Percentiles rank a stretch among this genome's conserved stretches.
phyloP scores from a whole-genome alignment of 176 grass and related monocot species.

The Thalia dealbata region DNA sequence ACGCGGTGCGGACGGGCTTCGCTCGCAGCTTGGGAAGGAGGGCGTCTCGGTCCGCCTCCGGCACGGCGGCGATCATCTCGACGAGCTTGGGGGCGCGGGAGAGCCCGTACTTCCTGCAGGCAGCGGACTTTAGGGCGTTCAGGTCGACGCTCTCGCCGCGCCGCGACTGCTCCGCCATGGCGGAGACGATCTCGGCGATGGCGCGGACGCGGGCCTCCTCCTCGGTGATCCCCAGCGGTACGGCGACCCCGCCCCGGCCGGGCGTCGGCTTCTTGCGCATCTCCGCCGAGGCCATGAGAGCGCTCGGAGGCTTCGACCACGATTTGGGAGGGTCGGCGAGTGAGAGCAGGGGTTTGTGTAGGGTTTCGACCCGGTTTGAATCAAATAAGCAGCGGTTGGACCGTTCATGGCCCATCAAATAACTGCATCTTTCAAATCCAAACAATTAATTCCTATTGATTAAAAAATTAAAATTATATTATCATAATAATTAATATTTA shows the following conservation, averaged over 20 bases:
- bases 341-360: too few relatives aligned
- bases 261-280: constrained; percentile 66
- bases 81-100: constrained; percentile 84
- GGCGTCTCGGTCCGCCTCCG: constrained; percentile 70
- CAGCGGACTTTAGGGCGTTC: constrained; percentile 90
- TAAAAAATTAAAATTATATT: too few relatives aligned
- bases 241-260: constrained; percentile 62
- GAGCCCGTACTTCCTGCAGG: constrained; percentile 76
- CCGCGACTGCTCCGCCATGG: constrained; percentile 85
- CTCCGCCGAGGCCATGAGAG: constrained; percentile 30
- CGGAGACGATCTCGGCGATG: constrained; percentile 92
- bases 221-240: constrained; percentile 62
- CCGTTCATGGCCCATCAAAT: too few relatives aligned
- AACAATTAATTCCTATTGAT: too few relatives aligned
- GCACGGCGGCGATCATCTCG: constrained; percentile 92
- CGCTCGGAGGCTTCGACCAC: neutral
- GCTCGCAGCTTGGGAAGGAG: constrained; percentile 81
- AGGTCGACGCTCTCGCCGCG: constrained; percentile 92
- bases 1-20: constrained; percentile 92
- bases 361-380: too few relatives aligned
- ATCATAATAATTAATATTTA: too few relatives aligned
- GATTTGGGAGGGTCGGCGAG: too few relatives aligned
- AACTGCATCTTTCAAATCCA: too few relatives aligned
- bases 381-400: too few relatives aligned
- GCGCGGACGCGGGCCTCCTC: constrained; percentile 90